Evolutionary conservation across 192 early-diverging fungal genomes (phyloP), one percentile per base, ranked within the genome.

Genomic region (Chytriomyces sp.): DNA sequence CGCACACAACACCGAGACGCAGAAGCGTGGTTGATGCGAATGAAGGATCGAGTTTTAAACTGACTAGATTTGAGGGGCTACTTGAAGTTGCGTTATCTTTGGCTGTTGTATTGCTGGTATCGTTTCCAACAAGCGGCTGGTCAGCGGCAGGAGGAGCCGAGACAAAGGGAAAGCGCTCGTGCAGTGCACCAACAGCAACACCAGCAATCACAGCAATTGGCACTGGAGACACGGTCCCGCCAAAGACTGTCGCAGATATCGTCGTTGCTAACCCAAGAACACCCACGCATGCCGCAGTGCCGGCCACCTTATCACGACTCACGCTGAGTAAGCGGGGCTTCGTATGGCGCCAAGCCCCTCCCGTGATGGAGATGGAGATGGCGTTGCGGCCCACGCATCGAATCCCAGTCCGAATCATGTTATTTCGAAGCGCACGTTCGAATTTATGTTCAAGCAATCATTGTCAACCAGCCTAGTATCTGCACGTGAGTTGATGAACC

Each of bases 1-100:
- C 69, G 50, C 69, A 71, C 24, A 71, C 69, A 26, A 71, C 57
- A 24, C 69, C 69, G 50, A 26, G 16, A 13, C 69, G 69, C 49
- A 71, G 69, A 9, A 71, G 47, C 18, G 69, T 71, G n/a, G 69
- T 24, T 10, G 44, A 45, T 20, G 69, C 69, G 50, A 71, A 71
- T 9, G 47, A 9, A 4, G 69, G 20, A 10, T 45, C 67, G 11
- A 45, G 67, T 24, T 68, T 68, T 2, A 49, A 13, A 10, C 11
- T 45, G 43, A 45, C 20, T 13, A 68, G 67, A 35, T 35, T 35
- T 35, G 35, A 1, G 35, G 35, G 1, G 0, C 0, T 20, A 20
- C 53, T 20, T 57, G 53, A 20, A 20, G 13, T 57, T 57, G 13
- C 16, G 53, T 57, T 57, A 57, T 13, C 16, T 57, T 57, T 57